Evolutionary conservation across 2,329 filamentous ascomycete species (phyloP).

Genomic region (Drechslerella coelobrocha): DNA sequence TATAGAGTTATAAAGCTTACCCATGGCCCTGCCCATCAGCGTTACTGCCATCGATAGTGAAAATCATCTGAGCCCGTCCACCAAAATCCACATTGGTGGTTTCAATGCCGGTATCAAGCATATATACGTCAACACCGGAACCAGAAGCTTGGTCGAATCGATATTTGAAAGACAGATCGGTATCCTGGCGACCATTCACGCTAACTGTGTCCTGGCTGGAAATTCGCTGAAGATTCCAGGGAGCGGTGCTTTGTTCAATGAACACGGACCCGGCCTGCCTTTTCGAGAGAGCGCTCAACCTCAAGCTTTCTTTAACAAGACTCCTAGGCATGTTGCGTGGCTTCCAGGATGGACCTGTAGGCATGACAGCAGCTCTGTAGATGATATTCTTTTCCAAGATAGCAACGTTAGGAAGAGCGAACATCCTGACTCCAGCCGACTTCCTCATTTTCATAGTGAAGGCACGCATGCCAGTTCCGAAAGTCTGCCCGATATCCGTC

Average conservation of each 20-base stretch:
- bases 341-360: conserved; percentile 33
- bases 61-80: conserved; percentile 53
- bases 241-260: conserved; percentile 48
- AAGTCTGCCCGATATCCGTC: conserved; percentile 59
- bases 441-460: conserved; percentile 53
- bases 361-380: conserved; percentile 40
- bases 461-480: conserved; percentile 52
- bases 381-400: conserved; percentile 42
- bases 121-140: conserved; percentile 61
- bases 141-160: conserved; percentile 57
- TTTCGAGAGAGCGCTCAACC: conserved; percentile 26
- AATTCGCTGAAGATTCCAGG: conserved; percentile 56
- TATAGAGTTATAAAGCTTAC: conserved; percentile 60
- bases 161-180: conserved; percentile 58
- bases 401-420: conserved; percentile 43
- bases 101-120: conserved; percentile 61
- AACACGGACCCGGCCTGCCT: conserved; percentile 27
- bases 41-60: conserved; percentile 61
- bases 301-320: conserved; percentile 50
- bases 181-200: conserved; percentile 53
- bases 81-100: conserved; percentile 55
- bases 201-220: conserved; percentile 54
- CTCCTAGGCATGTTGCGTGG: conserved; percentile 48
- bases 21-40: conserved; percentile 61
- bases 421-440: conserved; percentile 36